Percentiles rank a stretch among this genome's conserved stretches.
These are phyloP conservation scores for Russula sp. DNA, from an alignment of 768 basidiomycete species.

Conservation along the genomic window DNA sequence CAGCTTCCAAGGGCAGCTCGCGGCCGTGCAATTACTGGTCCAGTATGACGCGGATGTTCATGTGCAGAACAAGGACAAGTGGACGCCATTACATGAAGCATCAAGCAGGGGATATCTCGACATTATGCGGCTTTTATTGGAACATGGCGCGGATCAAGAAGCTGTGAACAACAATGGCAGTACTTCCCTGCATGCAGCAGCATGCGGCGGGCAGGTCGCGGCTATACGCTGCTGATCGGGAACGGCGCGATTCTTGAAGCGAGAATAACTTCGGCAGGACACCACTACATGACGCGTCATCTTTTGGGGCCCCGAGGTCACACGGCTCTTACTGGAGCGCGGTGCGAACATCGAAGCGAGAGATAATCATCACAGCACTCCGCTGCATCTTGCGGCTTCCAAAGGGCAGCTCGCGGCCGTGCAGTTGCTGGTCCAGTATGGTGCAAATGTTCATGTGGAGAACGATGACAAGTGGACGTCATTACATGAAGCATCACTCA, in stretches of 20 bases:
- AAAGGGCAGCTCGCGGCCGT: background rate
- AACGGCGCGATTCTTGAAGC: background rate
- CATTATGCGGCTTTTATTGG: background rate
- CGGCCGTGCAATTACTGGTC: background rate
- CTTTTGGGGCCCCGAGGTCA: background rate
- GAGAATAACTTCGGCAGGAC: background rate
- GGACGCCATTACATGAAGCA: background rate
- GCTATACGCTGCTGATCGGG: background rate
- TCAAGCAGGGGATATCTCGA: background rate
- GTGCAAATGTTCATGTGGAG: background rate
- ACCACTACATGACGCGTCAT: background rate
- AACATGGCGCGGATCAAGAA: background rate
- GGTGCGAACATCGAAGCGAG: background rate
- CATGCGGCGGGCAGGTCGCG: background rate
- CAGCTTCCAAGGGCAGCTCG: background rate
- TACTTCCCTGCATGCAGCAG: no score
- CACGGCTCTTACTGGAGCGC: background rate
- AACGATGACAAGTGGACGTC: background rate
- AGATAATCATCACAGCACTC: background rate
- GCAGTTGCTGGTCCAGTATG: background rate
- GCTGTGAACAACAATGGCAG: no score
- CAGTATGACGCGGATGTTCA: background rate
- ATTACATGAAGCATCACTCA: background rate
- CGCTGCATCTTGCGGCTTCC: background rate
- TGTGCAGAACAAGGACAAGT: background rate